Evolutionary conservation across 2,329 filamentous ascomycete genomes (phyloP), one percentile per base, ranked within the genome.

Genomic region (Clonostachys chloroleuca): DNA sequence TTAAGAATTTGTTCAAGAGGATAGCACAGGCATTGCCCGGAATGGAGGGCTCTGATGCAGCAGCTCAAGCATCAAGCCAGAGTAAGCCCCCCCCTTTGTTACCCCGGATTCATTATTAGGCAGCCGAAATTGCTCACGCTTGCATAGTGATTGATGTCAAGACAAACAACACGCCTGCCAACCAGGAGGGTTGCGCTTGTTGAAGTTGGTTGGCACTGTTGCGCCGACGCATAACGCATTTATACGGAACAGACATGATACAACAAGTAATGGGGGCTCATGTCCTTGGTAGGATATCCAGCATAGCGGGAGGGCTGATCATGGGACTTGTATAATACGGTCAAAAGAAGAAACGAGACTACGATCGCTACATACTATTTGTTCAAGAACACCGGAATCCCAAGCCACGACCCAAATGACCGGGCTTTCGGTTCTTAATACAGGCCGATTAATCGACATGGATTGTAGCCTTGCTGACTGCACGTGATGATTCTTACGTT

Each of bases 1-100:
- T 99, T 58, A 99, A 99, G 79, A 89, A 87, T 56, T 76, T 99
- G 49, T 99, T 99, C 75, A 89, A 92, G 78, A 87, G 91, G 75
- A 99, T 99, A 81, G 94, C 95, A 39, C 94, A 99, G 71, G 94
- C 95, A 36, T 75, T 99, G 58, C 94, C 94, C 8, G 94, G 94
- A 18, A 97, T 99, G 94, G 94, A 99, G 68, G 91, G 90, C 13
- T 86, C 91, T 56, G 87, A 90, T 55, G 83, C 86, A 57, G 84
- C 86, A 57, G 84, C 84, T 50, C 86, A 89, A 67, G 78, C 80
- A 41, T 76, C 78, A 10, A 84, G 73, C 66, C 89, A 92, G 72
- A 95, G 89, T 94, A 75, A 61, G 86, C n/a, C 17, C 9, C 14
- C 14, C 17, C 36, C 36, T 12, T 39, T 39, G 36, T 18, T n/a